phyloP scores from a whole-genome alignment of 768 basidiomycete genomes.

The Termitomyces sp. region DNA sequence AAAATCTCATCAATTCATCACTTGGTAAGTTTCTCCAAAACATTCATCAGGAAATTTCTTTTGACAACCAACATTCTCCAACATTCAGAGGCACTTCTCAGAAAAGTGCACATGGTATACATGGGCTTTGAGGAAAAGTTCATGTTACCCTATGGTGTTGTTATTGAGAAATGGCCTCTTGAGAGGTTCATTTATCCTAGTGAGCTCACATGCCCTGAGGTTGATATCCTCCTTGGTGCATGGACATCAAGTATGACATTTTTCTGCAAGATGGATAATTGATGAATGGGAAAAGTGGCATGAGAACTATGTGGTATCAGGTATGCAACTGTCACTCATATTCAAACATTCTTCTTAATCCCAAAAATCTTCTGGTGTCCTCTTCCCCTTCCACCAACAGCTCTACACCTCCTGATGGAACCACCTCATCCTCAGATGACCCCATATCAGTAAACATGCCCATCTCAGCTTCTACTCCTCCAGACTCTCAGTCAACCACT shows the following conservation, averaged over 20 bases:
- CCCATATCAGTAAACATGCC: no score
- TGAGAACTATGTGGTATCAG: not conserved
- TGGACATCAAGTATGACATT: not conserved
- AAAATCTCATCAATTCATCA: not conserved
- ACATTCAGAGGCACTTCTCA: not conserved
- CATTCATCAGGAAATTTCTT: not conserved
- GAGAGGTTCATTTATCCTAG: not conserved
- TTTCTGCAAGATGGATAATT: not conserved
- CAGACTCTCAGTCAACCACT: no score
- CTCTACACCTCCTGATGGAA: no score
- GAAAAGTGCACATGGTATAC: not conserved
- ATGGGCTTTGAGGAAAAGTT: not conserved
- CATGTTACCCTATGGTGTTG: not conserved
- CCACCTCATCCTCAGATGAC: no score
- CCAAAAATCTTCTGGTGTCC: not conserved
- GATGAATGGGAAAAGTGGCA: not conserved
- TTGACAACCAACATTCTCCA: not conserved
- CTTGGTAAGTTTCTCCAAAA: not conserved
- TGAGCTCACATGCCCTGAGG: not conserved
- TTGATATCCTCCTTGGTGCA: not conserved
- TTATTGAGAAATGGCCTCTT: not conserved
- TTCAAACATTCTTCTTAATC: not conserved
- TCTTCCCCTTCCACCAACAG: not conserved
- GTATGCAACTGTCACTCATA: not conserved
- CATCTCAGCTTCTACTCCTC: no score